Conservation (phyloP, 2,329 filamentous ascomycete species). For the Pseudogymnoascus sp. region DNA sequence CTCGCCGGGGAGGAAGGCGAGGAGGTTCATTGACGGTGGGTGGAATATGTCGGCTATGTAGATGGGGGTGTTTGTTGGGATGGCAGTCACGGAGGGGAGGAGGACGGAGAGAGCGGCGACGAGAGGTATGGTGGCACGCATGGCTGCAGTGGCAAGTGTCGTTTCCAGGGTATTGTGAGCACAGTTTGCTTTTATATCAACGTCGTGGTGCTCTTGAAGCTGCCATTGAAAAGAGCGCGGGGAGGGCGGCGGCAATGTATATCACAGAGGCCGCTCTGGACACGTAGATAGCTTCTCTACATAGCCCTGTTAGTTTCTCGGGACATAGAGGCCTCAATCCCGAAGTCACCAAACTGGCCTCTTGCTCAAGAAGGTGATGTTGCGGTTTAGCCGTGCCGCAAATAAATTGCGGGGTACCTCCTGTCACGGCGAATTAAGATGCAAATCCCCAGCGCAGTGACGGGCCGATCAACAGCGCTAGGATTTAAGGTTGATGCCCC, state of each 20-base stretch:
- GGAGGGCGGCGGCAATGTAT: background rate
- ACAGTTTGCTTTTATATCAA: background rate
- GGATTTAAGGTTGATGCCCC: background rate
- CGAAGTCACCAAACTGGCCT: background rate
- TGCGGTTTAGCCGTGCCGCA: conserved; percentile 1
- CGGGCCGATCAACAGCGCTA: background rate
- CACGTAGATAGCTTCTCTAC: background rate
- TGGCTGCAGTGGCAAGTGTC: background rate
- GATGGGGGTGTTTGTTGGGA: conserved; percentile 8
- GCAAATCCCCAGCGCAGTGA: background rate
- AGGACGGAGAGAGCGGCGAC: background rate
- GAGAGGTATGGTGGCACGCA: background rate
- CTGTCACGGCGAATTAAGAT: background rate
- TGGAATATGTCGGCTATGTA: conserved; percentile 4
- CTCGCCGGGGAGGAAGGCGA: background rate
- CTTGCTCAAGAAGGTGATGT: background rate
- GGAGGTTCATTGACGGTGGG: background rate
- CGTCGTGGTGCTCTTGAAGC: background rate
- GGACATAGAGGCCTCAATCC: background rate
- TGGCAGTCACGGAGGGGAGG: background rate
- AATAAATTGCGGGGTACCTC: background rate
- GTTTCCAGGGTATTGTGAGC: background rate
- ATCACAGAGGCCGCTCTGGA: background rate
- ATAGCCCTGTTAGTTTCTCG: background rate
- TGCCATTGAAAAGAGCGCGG: background rate